phyloP scores from a whole-genome alignment of 1,284 basidiomycete genomes.

The Boletus smithii region DNA sequence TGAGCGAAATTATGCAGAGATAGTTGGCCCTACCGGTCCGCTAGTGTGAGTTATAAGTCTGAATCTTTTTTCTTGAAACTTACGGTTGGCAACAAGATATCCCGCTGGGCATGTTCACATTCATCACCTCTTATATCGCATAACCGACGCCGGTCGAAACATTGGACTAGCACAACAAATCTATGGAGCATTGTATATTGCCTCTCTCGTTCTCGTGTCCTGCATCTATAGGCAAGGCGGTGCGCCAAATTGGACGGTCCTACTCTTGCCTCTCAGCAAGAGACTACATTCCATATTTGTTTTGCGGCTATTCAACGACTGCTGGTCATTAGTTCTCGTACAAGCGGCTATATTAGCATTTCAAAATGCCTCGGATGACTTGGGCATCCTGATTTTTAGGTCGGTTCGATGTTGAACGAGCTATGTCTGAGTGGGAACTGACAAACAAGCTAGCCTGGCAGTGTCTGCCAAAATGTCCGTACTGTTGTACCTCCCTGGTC shows the following conservation, averaged over 20 bases:
- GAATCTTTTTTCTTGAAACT: background rate
- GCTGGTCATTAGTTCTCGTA: slow-evolving; percentile 70
- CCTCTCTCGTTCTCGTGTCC: slow-evolving; percentile 61
- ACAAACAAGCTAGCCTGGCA: slow-evolving; percentile 56
- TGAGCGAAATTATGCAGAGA: slow-evolving; percentile 81
- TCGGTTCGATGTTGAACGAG: slow-evolving; percentile 37
- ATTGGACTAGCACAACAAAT: slow-evolving; percentile 74
- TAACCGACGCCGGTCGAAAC: slow-evolving; percentile 64
- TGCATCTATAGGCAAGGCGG: slow-evolving; percentile 66
- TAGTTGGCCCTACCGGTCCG: slow-evolving; percentile 90
- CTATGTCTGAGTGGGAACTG: slow-evolving; percentile 2
- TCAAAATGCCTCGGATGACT: slow-evolving; percentile 54
- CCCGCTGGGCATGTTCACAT: slow-evolving; percentile 92
- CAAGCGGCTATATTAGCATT: slow-evolving; percentile 62
- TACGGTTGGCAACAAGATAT: slow-evolving; percentile 56
- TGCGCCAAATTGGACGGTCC: slow-evolving; percentile 76
- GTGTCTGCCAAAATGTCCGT: slow-evolving; percentile 97
- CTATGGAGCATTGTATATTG: slow-evolving; percentile 72
- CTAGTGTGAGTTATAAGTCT: slow-evolving; percentile 66
- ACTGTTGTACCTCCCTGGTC: slow-evolving; percentile 87
- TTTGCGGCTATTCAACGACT: slow-evolving; percentile 94
- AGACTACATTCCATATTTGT: slow-evolving; percentile 92
- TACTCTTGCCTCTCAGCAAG: slow-evolving; percentile 85
- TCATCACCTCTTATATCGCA: slow-evolving; percentile 67
- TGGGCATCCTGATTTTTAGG: slow-evolving; percentile 74